These are phyloP conservation scores for Monosporascus ibericus DNA, from an alignment of 2,329 filamentous ascomycete genomes.

Conservation along the genomic window DNA sequence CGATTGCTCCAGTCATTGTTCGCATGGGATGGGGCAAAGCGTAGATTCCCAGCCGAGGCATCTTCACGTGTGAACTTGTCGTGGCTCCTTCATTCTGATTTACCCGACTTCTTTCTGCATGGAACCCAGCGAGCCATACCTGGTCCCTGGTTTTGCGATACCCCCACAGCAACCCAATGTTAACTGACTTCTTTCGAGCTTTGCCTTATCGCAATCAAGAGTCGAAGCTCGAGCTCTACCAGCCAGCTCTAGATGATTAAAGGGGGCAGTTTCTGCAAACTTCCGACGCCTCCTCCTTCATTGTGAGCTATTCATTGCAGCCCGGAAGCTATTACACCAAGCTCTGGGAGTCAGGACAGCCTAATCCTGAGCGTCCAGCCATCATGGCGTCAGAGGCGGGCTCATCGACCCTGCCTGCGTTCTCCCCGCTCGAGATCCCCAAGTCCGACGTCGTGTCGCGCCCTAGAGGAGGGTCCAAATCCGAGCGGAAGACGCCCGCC, in stretches of 20 bases:
- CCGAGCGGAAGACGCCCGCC: constrained; percentile 24
- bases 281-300: too few species aligned
- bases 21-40: background rate
- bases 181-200: too few species aligned
- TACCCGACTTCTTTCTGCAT: background rate
- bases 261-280: too few species aligned
- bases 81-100: background rate
- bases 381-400: constrained; percentile 17
- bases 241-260: too few species aligned
- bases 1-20: too few species aligned
- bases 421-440: constrained; percentile 18
- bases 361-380: background rate
- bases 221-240: too few species aligned
- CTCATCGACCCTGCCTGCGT: constrained; percentile 10
- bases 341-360: too few species aligned
- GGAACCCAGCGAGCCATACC: background rate
- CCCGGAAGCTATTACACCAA: background rate
- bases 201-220: too few species aligned
- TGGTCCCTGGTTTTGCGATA: background rate
- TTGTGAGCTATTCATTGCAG: too few species aligned
- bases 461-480: constrained; percentile 14
- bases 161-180: too few species aligned
- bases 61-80: background rate
- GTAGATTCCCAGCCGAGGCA: background rate
- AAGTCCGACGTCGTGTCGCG: constrained; percentile 10